Percentiles rank a stretch among this genome's conserved stretches.
Conservation (phyloP, 768 basidiomycete genomes). For the Rhizopogon vinicolor region DNA sequence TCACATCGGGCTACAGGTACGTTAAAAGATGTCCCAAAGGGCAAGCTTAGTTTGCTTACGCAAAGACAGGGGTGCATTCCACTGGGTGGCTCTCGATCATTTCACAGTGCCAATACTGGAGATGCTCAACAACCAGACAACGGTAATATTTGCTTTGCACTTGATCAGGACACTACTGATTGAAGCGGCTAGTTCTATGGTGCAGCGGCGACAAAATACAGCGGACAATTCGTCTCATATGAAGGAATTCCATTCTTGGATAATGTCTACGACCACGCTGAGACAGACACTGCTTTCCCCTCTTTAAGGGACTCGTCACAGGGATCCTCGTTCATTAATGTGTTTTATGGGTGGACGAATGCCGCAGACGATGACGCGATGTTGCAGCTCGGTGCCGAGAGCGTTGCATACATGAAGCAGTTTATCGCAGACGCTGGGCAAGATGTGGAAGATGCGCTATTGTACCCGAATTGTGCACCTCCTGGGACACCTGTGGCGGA, state of each 20-base stretch:
- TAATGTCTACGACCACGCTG: conserved; percentile 31
- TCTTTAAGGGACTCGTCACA: no score
- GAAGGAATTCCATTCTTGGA: conserved; percentile 48
- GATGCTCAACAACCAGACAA: background rate
- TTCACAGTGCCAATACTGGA: background rate
- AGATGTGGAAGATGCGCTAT: conserved; percentile 28
- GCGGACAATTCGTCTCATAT: conserved; percentile 10
- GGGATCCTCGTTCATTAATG: no score
- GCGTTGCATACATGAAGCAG: conserved; percentile 35
- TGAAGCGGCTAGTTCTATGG: background rate
- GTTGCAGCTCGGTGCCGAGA: conserved; percentile 33
- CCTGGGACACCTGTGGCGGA: conserved; percentile 42
- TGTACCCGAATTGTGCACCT: conserved; percentile 62
- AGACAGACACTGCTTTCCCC: conserved; percentile 43
- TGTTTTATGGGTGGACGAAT: conserved; percentile 27
- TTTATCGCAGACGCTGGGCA: conserved; percentile 36
- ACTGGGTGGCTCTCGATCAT: background rate
- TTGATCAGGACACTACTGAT: background rate
- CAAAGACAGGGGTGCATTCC: background rate
- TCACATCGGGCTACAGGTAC: background rate
- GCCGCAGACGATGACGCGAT: conserved; percentile 33
- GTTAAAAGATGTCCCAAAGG: background rate
- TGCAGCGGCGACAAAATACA: background rate
- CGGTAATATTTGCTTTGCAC: background rate
- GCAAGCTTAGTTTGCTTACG: background rate